Percentiles rank a stretch among this genome's conserved stretches.
Evolutionary conservation across 2,329 filamentous ascomycete species (phyloP).

Genomic region (Fusarium kyushuense): DNA sequence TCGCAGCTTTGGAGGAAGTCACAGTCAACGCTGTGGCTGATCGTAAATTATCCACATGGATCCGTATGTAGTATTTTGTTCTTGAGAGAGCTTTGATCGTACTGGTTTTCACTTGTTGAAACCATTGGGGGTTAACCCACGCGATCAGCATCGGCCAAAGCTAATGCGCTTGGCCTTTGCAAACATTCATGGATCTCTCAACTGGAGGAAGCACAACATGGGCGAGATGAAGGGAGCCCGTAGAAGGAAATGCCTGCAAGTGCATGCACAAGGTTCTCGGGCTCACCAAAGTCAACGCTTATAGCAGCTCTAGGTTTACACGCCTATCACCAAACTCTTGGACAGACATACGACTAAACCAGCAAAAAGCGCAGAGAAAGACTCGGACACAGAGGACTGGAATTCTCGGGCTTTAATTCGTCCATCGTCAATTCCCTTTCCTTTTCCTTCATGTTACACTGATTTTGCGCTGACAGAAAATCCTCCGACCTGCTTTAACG

Average conservation of each 20-base stretch:
- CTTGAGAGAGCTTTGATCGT: conserved; percentile 30
- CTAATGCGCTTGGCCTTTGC: conserved; percentile 38
- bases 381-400: not conserved
- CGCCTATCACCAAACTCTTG: conserved; percentile 16
- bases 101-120: conserved; percentile 36
- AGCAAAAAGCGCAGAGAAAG: conserved; percentile 8
- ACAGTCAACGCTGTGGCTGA: conserved; percentile 17
- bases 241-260: conserved; percentile 44
- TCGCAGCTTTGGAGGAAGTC: conserved; percentile 22
- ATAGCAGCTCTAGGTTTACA: conserved; percentile 19
- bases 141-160: conserved; percentile 26
- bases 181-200: conserved; percentile 14
- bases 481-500: conserved; percentile 18
- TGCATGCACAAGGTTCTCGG: conserved; percentile 40
- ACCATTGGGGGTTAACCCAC: conserved; percentile 44
- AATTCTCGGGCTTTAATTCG: not conserved
- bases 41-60: conserved; percentile 55
- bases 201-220: conserved; percentile 18
- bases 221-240: conserved; percentile 15
- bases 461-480: conserved; percentile 20
- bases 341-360: not conserved
- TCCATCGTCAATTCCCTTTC: not conserved
- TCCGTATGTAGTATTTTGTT: conserved; percentile 53
- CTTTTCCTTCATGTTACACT: conserved; percentile 1
- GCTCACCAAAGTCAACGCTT: conserved; percentile 14